Conservation (phyloP, 2,329 filamentous ascomycete genomes). For the Rhynchosporium graminicola region DNA sequence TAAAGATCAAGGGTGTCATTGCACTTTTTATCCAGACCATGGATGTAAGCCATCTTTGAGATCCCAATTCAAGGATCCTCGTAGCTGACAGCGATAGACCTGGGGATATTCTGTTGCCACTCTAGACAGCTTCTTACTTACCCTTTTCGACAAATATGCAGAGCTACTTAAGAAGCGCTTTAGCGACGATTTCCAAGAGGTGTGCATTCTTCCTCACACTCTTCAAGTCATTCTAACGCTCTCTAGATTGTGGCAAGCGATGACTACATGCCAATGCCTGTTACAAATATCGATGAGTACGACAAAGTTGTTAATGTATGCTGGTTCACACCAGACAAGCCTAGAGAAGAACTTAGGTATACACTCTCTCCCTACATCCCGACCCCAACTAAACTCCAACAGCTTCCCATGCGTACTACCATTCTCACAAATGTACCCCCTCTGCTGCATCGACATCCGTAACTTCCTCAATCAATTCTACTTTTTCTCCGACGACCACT, state of each 20-base stretch:
- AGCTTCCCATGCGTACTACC: constrained; percentile 94
- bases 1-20: constrained; percentile 94
- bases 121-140: constrained; percentile 83
- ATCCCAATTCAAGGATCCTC: background rate
- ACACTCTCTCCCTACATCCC: constrained; percentile 37
- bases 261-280: constrained; percentile 99
- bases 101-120: constrained; percentile 86
- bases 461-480: constrained; percentile 99
- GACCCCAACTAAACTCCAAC: constrained; percentile 7
- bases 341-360: constrained; percentile 72
- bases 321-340: constrained; percentile 89
- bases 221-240: constrained; percentile 21
- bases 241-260: constrained; percentile 76
- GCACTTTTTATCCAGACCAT: constrained; percentile 97
- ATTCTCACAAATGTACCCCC: constrained; percentile 98
- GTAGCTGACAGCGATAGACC: constrained; percentile 53
- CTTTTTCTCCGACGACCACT: constrained; percentile 95
- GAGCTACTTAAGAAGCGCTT: constrained; percentile 88
- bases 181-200: constrained; percentile 93
- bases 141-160: constrained; percentile 90
- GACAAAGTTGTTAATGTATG: constrained; percentile 94
- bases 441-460: constrained; percentile 96
- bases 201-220: constrained; percentile 40
- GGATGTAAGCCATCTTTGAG: constrained; percentile 64
- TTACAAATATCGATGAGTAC: constrained; percentile 86